Evolutionary conservation across 2,329 filamentous ascomycete species (phyloP).

Genomic region (Stagonosporopsis rhizophila): DNA sequence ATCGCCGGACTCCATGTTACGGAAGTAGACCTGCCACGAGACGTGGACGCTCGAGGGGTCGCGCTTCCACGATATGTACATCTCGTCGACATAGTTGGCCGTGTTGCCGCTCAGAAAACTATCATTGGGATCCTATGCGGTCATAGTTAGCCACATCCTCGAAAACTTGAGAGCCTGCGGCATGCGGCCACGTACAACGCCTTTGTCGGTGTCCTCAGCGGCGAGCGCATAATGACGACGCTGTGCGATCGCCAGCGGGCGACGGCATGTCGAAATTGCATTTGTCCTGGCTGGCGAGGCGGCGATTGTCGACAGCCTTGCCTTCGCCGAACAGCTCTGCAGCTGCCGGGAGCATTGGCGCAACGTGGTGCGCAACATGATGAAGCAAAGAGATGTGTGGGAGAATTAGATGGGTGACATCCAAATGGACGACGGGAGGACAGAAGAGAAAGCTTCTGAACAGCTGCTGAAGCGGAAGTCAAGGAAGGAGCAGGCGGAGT

Average conservation of each 20-base stretch:
- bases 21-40: conserved; percentile 99
- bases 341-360: conserved; percentile 71
- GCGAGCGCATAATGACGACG: conserved; percentile 65
- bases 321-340: conserved; percentile 59
- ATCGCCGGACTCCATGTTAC: conserved; percentile 97
- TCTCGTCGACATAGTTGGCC: conserved; percentile 99
- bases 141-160: conserved; percentile 33
- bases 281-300: conserved; percentile 46
- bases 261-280: conserved; percentile 56
- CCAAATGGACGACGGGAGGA: conserved; percentile 34
- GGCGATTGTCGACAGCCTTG: conserved; percentile 53
- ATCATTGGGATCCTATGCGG: conserved; percentile 78
- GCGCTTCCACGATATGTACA: conserved; percentile 98
- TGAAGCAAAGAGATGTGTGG: conserved; percentile 42
- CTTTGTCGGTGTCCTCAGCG: conserved; percentile 65
- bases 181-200: conserved; percentile 60
- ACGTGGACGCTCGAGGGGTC: conserved; percentile 93
- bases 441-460: conserved; percentile 29
- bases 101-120: conserved; percentile 96
- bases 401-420: conserved; percentile 37
- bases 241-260: conserved; percentile 56
- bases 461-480: conserved; percentile 16
- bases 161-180: conserved; percentile 6
- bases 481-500: conserved; percentile 14
- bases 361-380: conserved; percentile 76